These are phyloP conservation scores for Capronia americana DNA, from an alignment of 2,329 filamentous ascomycete genomes.

Conservation along the genomic window DNA sequence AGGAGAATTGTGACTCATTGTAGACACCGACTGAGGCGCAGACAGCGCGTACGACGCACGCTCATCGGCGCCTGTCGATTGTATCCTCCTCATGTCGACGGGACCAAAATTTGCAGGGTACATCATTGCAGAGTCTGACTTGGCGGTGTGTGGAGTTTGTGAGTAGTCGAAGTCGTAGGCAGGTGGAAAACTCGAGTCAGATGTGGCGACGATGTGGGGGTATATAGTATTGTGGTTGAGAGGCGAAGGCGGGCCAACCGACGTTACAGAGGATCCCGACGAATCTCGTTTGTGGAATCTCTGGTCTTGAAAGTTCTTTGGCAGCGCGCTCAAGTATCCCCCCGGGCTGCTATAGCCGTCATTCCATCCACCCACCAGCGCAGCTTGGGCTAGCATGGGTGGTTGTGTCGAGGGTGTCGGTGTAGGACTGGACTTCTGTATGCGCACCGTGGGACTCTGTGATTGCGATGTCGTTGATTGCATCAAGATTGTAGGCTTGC, in stretches of 20 bases:
- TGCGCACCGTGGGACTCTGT: constrained; percentile 34
- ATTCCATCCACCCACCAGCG: constrained; percentile 38
- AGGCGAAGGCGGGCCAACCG: constrained; percentile 52
- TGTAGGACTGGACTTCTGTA: constrained; percentile 36
- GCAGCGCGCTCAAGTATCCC: constrained; percentile 37
- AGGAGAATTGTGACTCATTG: constrained; percentile 65
- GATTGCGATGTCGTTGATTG: constrained; percentile 28
- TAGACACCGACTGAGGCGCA: constrained; percentile 65
- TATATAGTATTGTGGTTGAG: constrained; percentile 46
- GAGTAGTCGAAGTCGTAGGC: constrained; percentile 46
- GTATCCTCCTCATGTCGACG: constrained; percentile 67
- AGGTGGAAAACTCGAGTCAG: constrained; percentile 53
- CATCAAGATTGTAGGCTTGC: constrained; percentile 30
- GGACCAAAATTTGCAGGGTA: constrained; percentile 57
- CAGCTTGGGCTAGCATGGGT: constrained; percentile 36
- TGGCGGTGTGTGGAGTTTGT: constrained; percentile 47
- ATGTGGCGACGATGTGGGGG: constrained; percentile 52
- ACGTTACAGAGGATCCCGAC: constrained; percentile 53
- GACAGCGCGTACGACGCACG: constrained; percentile 61
- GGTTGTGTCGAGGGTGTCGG: constrained; percentile 31
- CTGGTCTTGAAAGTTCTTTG: constrained; percentile 38
- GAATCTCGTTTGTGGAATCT: constrained; percentile 49
- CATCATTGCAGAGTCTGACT: constrained; percentile 60
- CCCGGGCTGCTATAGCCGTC: constrained; percentile 31
- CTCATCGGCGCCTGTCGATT: constrained; percentile 55